Evolutionary conservation across 1,284 basidiomycete species (phyloP), one percentile per base, ranked within the genome.

Genomic region (Crucibulum parvulum): DNA sequence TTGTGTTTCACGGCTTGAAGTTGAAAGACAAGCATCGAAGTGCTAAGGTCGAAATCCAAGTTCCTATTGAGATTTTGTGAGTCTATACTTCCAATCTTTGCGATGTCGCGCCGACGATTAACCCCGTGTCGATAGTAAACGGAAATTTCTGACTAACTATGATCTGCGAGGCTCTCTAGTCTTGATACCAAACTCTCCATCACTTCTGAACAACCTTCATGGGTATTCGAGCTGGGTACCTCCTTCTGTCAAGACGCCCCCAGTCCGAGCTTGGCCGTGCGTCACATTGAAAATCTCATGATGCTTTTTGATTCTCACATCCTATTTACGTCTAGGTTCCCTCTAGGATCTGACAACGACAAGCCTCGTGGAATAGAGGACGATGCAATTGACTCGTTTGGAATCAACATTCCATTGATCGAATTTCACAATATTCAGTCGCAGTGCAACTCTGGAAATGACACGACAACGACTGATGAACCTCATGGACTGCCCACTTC

Each of bases 81-180:
- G 75, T 64, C 9, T 24, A 24, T 24, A 24, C 24, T 24, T 24
- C 24, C 24, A 24, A 24, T 24, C 4, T 24, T 24, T 24, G 24
- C 24, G 4, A 24, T 24, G 24, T 24, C 4, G 24, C 24, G 24
- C 4, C 4, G 2, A 24, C 4, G 24, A 24, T 24, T 24, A 24
- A 24, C 31, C 24, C 16, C 4, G 37, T 41, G 39, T 16, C 15
- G 38, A 6, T 57, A 72, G 71, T 50, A 69, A 65, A 45, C 61
- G 57, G 37, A 53, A 50, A 6, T 58, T 67, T n/a, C 58, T 76
- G 31, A 66, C 67, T 13, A 67, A 67, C 36, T 70, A 69, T 38
- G 75, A 75, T 43, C 66, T 78, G 9, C 70, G 73, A 15, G 77
- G 72, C 7, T 73, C 74, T 10, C 72, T 78, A 35, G 71, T 73